Conservation (phyloP, 2,329 filamentous ascomycete genomes). For the Hymenoscyphus linearis region DNA sequence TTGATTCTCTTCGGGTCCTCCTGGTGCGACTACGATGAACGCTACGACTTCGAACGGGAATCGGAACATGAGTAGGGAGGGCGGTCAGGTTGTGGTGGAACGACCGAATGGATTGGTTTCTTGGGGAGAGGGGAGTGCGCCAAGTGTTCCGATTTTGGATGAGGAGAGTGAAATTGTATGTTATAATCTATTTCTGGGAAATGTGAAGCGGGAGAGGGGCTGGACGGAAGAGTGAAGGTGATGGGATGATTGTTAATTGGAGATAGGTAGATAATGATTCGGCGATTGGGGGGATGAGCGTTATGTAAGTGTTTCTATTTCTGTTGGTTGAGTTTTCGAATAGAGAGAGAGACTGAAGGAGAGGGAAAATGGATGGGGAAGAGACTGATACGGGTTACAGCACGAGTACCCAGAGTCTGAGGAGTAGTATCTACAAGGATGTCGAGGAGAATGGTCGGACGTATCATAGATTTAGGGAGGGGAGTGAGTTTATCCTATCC, state of each 20-base stretch:
- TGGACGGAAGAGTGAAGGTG: background rate
- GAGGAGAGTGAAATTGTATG: background rate
- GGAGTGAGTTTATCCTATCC: slow-evolving; percentile 9
- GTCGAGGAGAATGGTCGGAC: slow-evolving; percentile 32
- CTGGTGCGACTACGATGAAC: background rate
- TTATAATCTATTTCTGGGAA: background rate
- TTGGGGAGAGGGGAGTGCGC: slow-evolving; percentile 3
- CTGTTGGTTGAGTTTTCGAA: background rate
- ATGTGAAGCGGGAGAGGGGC: too few species aligned
- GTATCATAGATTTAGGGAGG: slow-evolving; percentile 23
- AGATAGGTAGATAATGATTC: background rate
- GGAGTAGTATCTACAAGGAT: slow-evolving; percentile 23
- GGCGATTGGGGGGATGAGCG: slow-evolving; percentile 5
- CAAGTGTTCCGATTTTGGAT: slow-evolving; percentile 2
- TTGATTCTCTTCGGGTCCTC: too few species aligned
- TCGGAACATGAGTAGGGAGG: background rate
- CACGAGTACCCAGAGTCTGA: slow-evolving; percentile 1
- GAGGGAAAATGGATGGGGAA: background rate
- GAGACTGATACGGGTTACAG: background rate
- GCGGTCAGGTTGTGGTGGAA: background rate
- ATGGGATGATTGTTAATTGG: background rate
- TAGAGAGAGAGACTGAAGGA: background rate
- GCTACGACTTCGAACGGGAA: background rate
- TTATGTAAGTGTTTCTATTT: background rate
- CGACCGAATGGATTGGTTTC: background rate